Percentiles rank a stretch among this genome's conserved stretches.
Evolutionary conservation across 345 rosid genomes (phyloP).

Genomic region (Gossypium bickii): DNA sequence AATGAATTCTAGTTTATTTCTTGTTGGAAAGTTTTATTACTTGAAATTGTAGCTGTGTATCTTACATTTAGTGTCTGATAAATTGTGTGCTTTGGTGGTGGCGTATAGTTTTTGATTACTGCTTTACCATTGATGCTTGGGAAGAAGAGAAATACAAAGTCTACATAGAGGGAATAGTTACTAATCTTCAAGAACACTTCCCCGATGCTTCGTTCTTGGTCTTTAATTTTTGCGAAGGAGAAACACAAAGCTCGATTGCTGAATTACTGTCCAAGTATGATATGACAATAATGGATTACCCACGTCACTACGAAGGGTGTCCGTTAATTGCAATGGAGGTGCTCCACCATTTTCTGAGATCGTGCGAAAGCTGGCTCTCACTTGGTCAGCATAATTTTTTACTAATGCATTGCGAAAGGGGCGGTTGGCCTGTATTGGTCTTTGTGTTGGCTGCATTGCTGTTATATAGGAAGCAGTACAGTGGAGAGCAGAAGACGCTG

Average conservation of each 20-base stretch:
- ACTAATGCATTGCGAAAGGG: constrained; percentile 84
- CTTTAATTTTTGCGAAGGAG: constrained; percentile 86
- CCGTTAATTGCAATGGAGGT: constrained; percentile 78
- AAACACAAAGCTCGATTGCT: constrained; percentile 49
- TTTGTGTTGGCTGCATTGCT: constrained; percentile 80
- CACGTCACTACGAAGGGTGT: constrained; percentile 89
- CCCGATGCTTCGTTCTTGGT: constrained; percentile 77
- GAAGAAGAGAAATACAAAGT: constrained; percentile 57
- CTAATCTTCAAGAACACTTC: constrained; percentile 65
- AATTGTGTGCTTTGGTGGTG: constrained; percentile 9
- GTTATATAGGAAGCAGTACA: constrained; percentile 76
- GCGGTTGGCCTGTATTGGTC: constrained; percentile 88
- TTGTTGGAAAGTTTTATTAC: not conserved
- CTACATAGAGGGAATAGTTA: constrained; percentile 59
- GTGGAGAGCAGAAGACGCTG: constrained; percentile 78
- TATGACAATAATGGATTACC: constrained; percentile 95
- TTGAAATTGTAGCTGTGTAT: not conserved
- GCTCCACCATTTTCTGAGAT: constrained; percentile 85
- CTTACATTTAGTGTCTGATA: constrained; percentile 19
- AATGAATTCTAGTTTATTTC: not conserved
- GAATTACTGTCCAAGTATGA: constrained; percentile 60
- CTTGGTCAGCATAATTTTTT: constrained; percentile 72
- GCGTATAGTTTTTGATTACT: constrained; percentile 75
- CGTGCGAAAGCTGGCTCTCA: constrained; percentile 93
- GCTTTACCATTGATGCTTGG: constrained; percentile 69